phyloP scores from a whole-genome alignment of 2,329 filamentous ascomycete genomes.

The Sphaerulina vaccinii region DNA sequence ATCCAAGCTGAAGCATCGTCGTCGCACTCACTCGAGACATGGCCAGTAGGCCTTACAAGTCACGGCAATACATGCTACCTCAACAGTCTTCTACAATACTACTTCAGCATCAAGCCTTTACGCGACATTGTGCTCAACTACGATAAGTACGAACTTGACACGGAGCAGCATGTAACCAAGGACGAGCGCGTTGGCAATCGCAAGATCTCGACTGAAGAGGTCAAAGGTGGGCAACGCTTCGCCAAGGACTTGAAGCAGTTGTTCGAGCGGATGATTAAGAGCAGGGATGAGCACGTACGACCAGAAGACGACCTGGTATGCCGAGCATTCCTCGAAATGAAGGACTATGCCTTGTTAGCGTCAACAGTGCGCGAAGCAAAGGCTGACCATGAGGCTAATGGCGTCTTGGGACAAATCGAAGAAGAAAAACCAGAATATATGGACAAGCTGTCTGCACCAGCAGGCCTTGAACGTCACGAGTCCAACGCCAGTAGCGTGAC shows the following conservation, averaged over 20 bases:
- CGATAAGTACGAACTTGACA: constrained; percentile 66
- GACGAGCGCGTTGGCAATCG: constrained; percentile 74
- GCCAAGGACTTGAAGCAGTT: constrained; percentile 37
- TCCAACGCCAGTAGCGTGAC: constrained; percentile 32
- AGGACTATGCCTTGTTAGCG: constrained; percentile 30
- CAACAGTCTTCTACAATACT: constrained; percentile 93
- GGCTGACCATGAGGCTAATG: constrained; percentile 7
- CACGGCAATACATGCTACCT: constrained; percentile 98
- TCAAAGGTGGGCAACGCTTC: constrained; percentile 38
- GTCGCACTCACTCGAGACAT: constrained; percentile 36
- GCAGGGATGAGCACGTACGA: constrained; percentile 30
- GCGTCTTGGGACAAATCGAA: not conserved
- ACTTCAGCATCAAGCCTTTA: constrained; percentile 82
- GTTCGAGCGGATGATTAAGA: constrained; percentile 40
- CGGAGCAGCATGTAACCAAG: constrained; percentile 62
- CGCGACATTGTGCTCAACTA: constrained; percentile 78
- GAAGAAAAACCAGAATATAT: not conserved
- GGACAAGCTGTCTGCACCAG: not conserved
- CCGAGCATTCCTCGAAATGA: constrained; percentile 35
- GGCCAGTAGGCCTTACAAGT: constrained; percentile 85
- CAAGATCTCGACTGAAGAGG: constrained; percentile 49
- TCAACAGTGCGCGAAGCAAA: constrained; percentile 18
- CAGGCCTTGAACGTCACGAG: constrained; percentile 3
- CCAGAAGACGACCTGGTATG: constrained; percentile 39
- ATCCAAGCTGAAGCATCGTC: constrained; percentile 15